Evolutionary conservation across 2,329 filamentous ascomycete genomes (phyloP).

Genomic region (Sordariomycetes sp.): DNA sequence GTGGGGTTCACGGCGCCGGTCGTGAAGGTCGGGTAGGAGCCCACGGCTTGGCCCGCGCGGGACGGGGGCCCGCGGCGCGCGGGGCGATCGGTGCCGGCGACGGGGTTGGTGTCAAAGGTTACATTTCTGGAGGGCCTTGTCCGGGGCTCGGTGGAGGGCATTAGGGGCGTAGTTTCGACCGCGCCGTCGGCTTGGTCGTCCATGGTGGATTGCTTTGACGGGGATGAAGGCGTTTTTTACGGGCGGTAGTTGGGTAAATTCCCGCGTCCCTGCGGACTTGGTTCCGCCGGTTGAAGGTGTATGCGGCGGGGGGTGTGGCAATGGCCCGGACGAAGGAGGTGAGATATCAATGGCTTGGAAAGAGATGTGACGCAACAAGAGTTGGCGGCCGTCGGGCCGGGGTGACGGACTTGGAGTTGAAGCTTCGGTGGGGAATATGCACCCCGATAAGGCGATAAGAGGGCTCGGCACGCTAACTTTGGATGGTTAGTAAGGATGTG

Average conservation of each 20-base stretch:
- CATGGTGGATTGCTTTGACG: slow-evolving; percentile 4
- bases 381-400: too few species aligned
- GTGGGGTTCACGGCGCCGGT: slow-evolving; percentile 23
- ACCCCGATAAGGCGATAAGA: neutral
- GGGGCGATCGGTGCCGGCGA: slow-evolving; percentile 46
- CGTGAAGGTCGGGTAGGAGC: slow-evolving; percentile 7
- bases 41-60: neutral
- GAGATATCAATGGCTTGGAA: neutral
- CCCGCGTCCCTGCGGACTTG: neutral
- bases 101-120: slow-evolving; percentile 62
- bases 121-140: slow-evolving; percentile 47
- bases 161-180: slow-evolving; percentile 21
- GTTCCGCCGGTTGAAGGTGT: neutral
- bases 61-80: slow-evolving; percentile 13
- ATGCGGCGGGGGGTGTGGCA: neutral
- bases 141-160: slow-evolving; percentile 17
- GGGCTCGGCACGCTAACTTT: neutral
- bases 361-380: too few species aligned
- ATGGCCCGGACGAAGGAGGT: neutral
- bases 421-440: neutral
- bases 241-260: neutral
- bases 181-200: slow-evolving; percentile 8
- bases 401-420: neutral
- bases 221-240: neutral
- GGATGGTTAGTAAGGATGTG: too few species aligned